phyloP scores from a whole-genome alignment of 352 stramenopile genomes.

The Phytophthora brassicae region DNA sequence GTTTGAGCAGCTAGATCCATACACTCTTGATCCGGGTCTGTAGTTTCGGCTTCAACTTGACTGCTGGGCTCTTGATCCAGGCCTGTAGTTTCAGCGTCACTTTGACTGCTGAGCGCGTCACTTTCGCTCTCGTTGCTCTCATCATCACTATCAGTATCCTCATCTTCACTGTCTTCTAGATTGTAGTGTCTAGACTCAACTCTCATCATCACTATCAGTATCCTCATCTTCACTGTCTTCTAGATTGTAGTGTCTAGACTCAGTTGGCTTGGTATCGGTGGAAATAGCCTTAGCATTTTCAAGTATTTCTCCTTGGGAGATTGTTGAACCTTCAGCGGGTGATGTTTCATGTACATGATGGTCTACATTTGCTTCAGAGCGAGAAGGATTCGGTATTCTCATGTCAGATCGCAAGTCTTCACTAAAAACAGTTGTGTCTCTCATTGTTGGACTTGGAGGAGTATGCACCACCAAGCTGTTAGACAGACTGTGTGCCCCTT shows the following conservation, averaged over 20 bases:
- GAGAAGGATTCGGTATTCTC: background rate
- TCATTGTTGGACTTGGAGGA: slow-evolving; percentile 16
- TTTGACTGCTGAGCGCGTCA: no score
- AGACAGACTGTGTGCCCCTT: slow-evolving; percentile 9
- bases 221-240: background rate
- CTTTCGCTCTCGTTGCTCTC: background rate
- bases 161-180: background rate
- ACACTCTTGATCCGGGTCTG: background rate
- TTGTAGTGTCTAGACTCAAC: background rate
- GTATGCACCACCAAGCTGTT: slow-evolving; percentile 23
- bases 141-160: background rate
- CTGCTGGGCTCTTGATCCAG: background rate
- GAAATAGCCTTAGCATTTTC: no score
- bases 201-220: background rate
- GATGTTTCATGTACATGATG: background rate
- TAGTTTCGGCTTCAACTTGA: background rate
- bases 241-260: background rate
- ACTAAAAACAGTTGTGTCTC: background rate
- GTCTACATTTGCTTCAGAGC: background rate
- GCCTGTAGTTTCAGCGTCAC: no score
- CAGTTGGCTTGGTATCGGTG: no score
- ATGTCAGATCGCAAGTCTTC: background rate
- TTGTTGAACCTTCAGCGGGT: background rate
- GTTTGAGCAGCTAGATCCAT: background rate
- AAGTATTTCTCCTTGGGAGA: background rate